A percentile compares a stretch with the other conserved stretches of the same genome.
Conservation (phyloP, 2,329 filamentous ascomycete species). For the Penicillium sp. region DNA sequence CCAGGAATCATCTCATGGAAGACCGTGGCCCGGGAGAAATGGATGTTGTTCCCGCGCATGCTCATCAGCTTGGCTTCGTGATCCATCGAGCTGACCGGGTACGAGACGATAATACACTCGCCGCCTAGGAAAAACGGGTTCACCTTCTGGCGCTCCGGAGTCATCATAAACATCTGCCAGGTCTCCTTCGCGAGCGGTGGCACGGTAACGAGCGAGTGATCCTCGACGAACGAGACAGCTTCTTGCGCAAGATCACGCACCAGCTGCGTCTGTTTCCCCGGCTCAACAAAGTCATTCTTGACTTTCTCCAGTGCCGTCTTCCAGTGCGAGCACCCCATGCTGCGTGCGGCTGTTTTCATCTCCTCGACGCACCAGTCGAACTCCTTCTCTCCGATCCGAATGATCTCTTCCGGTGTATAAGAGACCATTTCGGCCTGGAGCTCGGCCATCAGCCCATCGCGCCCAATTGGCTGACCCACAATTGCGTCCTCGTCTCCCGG, state of each 20-base stretch:
- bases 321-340: constrained; percentile 53
- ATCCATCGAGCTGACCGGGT: constrained; percentile 41
- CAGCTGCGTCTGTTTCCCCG: constrained; percentile 54
- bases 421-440: constrained; percentile 58
- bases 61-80: constrained; percentile 58
- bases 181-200: constrained; percentile 54
- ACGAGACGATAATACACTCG: constrained; percentile 54
- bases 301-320: constrained; percentile 55
- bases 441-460: constrained; percentile 51
- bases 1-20: constrained; percentile 63
- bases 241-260: constrained; percentile 53
- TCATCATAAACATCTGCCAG: constrained; percentile 59
- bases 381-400: constrained; percentile 34
- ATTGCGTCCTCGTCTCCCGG: constrained; percentile 50
- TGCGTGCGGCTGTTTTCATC: constrained; percentile 52
- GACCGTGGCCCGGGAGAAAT: constrained; percentile 58
- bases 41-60: constrained; percentile 58
- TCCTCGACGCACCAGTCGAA: constrained; percentile 58
- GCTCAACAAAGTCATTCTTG: constrained; percentile 54
- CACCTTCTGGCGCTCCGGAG: constrained; percentile 52
- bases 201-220: constrained; percentile 56
- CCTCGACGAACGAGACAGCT: constrained; percentile 53
- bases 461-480: constrained; percentile 57
- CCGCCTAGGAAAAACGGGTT: constrained; percentile 62
- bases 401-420: constrained; percentile 57